Base-by-base conservation (phyloP, 2,329 filamentous ascomycete species). In the Xylaria sp. region DNA sequence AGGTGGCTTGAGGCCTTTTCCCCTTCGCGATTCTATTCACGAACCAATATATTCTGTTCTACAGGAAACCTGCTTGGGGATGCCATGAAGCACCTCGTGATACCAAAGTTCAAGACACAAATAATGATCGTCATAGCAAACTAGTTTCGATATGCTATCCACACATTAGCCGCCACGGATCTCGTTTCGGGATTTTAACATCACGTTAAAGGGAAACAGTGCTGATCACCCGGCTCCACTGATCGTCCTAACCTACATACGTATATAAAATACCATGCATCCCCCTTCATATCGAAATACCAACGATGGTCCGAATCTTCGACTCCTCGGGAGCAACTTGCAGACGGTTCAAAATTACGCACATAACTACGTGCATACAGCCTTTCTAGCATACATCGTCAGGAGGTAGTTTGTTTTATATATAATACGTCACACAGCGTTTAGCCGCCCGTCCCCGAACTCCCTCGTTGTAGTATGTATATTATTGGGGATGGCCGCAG, bases 401-500 rank as follows among this genome's bases (percentile, higher is more conserved):
- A 1, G 7, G 33, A 1, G 3, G 36, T 42, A n/a, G 42, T 65
- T 57, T 50, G 44, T 65, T 27, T n/a, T 42, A 47, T 51, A 27
- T 56, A 53, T 20, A 20, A 20, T 10, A n/a, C 31, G 38, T 53
- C 47, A 20, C 58, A 47, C 51, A 27, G 25, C 54, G 49, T 67
- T 63, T 67, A 64, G 65, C 65, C 65, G 50, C 65, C 61, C 55
- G 50, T 60, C 42, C 17, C 49, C 27, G 22, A 38, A 17, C 20
- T 33, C 38, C 47, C 39, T 22, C 36, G 57, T 57, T 36, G n/a
- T n/a, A n/a, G n/a, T n/a, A n/a, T n/a, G n/a, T n/a, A n/a, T n/a
- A 20, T 27, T 27, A 17, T 39, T n/a, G 36, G 17, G 22, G 9
- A 27, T 0, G 25, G 31, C 29, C 50, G n/a, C 17, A 20, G 47